Evolutionary conservation across 2,329 filamentous ascomycete genomes (phyloP).

Genomic region (Trichoderma cornu-damae): DNA sequence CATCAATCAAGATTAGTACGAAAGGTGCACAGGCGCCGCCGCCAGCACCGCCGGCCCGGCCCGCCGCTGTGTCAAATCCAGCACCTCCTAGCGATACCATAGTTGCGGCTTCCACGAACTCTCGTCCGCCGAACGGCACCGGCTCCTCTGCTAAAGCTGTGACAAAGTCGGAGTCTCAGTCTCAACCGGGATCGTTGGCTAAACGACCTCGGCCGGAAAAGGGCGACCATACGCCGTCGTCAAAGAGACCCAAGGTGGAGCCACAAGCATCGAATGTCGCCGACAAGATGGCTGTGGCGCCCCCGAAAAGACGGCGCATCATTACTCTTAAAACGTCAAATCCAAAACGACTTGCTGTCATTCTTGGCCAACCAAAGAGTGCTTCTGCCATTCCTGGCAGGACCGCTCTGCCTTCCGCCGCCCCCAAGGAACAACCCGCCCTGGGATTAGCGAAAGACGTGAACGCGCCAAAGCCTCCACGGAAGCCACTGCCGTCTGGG

Average conservation of each 20-base stretch:
- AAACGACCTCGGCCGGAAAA: constrained; percentile 39
- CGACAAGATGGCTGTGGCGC: constrained; percentile 13
- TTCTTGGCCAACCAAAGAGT: constrained; percentile 30
- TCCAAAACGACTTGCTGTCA: constrained; percentile 33
- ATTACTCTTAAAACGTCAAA: constrained; percentile 36
- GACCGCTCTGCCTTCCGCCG: constrained; percentile 33
- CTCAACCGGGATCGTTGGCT: constrained; percentile 13
- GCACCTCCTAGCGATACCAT: constrained; percentile 26
- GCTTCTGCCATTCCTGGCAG: constrained; percentile 23
- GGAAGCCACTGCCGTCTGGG: constrained; percentile 29
- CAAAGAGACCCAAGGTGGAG: constrained; percentile 38
- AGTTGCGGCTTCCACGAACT: constrained; percentile 24
- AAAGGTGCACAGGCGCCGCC: constrained; percentile 19
- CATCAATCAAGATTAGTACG: constrained; percentile 34
- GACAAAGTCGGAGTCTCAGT: constrained; percentile 1
- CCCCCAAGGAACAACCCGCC: constrained; percentile 27
- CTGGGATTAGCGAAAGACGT: constrained; percentile 27
- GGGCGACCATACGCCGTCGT: constrained; percentile 33
- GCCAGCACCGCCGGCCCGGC: neutral
- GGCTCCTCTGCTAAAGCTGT: constrained; percentile 15
- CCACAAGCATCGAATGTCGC: constrained; percentile 21
- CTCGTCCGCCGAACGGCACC: constrained; percentile 25
- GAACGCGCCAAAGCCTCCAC: constrained; percentile 33
- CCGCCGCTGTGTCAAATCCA: neutral
- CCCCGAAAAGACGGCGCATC: constrained; percentile 32